Percentiles rank a stretch among this genome's conserved stretches.
These are phyloP conservation scores for Phytopythium mirpurense DNA, from an alignment of 352 stramenopile species.

Conservation along the genomic window DNA sequence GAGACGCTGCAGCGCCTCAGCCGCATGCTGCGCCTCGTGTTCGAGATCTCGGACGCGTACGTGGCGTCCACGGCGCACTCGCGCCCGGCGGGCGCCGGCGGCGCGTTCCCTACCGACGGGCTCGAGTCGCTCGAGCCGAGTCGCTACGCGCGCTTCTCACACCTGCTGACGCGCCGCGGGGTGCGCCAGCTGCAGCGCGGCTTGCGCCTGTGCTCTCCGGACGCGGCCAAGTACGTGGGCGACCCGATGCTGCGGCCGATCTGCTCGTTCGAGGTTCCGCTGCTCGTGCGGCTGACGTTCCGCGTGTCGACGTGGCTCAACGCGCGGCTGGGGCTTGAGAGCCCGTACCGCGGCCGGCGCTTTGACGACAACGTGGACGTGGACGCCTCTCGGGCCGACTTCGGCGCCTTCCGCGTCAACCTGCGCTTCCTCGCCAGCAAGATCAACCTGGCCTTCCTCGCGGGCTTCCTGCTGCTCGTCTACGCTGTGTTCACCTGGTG, in stretches of 20 bases:
- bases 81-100: slow-evolving; percentile 21
- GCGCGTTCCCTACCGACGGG: slow-evolving; percentile 11
- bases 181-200: slow-evolving; percentile 61
- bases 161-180: slow-evolving; percentile 58
- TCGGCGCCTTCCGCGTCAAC: slow-evolving; percentile 73
- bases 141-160: slow-evolving; percentile 42
- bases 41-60: slow-evolving; percentile 85
- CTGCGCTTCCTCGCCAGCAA: slow-evolving; percentile 85
- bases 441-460: slow-evolving; percentile 72
- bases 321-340: slow-evolving; percentile 50
- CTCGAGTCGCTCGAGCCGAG: slow-evolving; percentile 62
- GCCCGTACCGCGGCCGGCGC: slow-evolving; percentile 59
- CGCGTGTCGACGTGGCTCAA: slow-evolving; percentile 81
- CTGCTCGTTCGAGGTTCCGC: slow-evolving; percentile 72
- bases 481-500: slow-evolving; percentile 75
- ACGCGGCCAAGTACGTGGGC: slow-evolving; percentile 60
- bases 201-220: slow-evolving; percentile 68
- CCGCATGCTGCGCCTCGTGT: slow-evolving; percentile 61
- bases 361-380: slow-evolving; percentile 76
- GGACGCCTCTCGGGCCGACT: slow-evolving; percentile 27
- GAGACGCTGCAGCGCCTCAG: slow-evolving; percentile 70
- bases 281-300: slow-evolving; percentile 75
- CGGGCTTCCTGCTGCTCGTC: slow-evolving; percentile 45
- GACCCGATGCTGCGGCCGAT: slow-evolving; percentile 85
- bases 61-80: slow-evolving; percentile 71